phyloP scores from a whole-genome alignment of 257 asterid species.

The Solanum paucissectum region DNA sequence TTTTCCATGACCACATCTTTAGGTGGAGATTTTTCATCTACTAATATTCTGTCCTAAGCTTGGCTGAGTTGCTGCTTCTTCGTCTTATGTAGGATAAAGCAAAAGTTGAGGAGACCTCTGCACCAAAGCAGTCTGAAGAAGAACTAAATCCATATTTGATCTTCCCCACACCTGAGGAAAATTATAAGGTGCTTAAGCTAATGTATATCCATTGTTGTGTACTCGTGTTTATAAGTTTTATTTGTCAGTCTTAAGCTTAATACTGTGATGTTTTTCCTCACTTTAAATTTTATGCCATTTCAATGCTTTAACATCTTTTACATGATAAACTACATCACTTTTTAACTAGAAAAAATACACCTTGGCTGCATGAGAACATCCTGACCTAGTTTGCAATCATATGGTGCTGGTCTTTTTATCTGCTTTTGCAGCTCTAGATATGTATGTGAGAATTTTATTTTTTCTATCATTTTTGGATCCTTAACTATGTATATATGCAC shows the following conservation, averaged over 20 bases:
- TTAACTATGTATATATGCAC: background rate
- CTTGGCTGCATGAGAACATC: background rate
- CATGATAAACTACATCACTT: background rate
- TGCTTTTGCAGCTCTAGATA: background rate
- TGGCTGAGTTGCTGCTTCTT: background rate
- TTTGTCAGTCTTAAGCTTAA: background rate
- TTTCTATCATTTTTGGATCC: background rate
- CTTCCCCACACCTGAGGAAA: conserved; percentile 81
- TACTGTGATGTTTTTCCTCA: background rate
- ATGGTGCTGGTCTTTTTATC: background rate
- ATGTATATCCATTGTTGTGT: background rate
- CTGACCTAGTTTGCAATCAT: background rate
- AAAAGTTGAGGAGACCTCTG: conserved; percentile 40
- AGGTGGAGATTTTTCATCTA: background rate
- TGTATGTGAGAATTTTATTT: background rate
- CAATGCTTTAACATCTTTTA: background rate
- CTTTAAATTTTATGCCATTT: background rate
- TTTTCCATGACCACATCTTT: background rate
- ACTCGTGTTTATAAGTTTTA: background rate
- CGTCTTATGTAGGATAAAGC: conserved; percentile 41
- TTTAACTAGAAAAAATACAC: background rate
- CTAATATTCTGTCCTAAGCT: background rate
- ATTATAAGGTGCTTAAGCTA: conserved; percentile 46
- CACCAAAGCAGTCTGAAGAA: conserved; percentile 60
- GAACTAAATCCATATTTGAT: conserved; percentile 68